Conservation (phyloP, 306 rosid genomes). For the Pterocarpus santalinus region DNA sequence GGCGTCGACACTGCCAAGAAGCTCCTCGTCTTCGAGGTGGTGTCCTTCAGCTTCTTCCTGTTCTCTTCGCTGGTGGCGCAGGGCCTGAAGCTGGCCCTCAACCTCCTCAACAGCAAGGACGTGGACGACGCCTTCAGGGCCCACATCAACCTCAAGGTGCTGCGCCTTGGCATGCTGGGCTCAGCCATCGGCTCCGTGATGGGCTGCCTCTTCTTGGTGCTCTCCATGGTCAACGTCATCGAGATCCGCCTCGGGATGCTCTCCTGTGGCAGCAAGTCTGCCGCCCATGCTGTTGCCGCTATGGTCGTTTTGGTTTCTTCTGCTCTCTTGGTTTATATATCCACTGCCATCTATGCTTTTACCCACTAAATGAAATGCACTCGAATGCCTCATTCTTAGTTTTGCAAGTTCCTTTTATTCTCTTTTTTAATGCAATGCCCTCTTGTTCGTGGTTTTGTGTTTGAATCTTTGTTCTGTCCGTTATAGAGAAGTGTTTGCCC, state of each 20-base stretch:
- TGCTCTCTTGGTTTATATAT: conserved; percentile 83
- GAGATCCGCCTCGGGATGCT: conserved; percentile 86
- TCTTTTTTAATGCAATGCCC: conserved; percentile 2
- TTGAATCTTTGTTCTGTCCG: not conserved
- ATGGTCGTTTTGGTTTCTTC: conserved; percentile 78
- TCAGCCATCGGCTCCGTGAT: conserved; percentile 89
- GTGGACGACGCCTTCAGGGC: conserved; percentile 80
- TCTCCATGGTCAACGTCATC: conserved; percentile 88
- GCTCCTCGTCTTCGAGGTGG: conserved; percentile 86
- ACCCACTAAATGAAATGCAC: conserved; percentile 41
- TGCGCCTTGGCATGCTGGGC: conserved; percentile 82
- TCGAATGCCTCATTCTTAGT: not conserved
- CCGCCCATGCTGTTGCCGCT: conserved; percentile 66
- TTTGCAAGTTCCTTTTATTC: not conserved
- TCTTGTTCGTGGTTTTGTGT: not conserved
- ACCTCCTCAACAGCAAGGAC: conserved; percentile 77
- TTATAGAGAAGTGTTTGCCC: not conserved
- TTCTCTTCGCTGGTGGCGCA: conserved; percentile 87
- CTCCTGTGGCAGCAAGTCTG: conserved; percentile 88
- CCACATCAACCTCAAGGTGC: conserved; percentile 71
- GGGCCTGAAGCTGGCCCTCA: conserved; percentile 88
- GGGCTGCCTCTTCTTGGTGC: conserved; percentile 85
- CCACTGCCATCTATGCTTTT: conserved; percentile 88
- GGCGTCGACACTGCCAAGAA: conserved; percentile 68
- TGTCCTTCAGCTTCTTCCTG: conserved; percentile 91